Evolutionary conservation across 179 eudicot species (phyloP), one percentile per base, ranked within the genome.

Genomic region (Corrigiola litoralis): DNA sequence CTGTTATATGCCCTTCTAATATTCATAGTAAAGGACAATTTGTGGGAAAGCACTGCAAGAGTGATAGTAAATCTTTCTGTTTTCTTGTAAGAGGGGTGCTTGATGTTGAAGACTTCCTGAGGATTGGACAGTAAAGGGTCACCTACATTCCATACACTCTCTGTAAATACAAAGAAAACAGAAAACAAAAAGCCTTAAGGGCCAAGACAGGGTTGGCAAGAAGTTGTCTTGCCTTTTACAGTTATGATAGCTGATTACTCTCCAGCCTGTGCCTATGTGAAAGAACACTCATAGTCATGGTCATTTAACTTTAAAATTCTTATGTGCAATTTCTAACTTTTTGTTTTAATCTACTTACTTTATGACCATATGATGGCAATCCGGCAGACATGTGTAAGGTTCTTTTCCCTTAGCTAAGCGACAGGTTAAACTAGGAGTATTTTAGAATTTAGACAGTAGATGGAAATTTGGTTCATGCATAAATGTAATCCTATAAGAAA

Each of bases 191-290:
- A 80, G 76, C 54, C 90, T 77, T 87, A 72, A 60, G 56, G 50
- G 64, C 72, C 71, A 87, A 81, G 88, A 74, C 76, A 75, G 63
- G 80, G 76, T 76, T 67, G 75, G 77, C 72, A 71, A 72, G 59
- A 61, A 58, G 63, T 74, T 65, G 70, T 71, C 75, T 53, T 63
- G 69, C 69, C 81, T 83, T 83, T 75, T 67, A 72, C 70, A 62
- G 58, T 34, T 71, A 61, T 73, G 33, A n/a, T n/a, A n/a, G n/a
- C n/a, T n/a, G n/a, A 66, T 56, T 62, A 45, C 45, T 58, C 51
- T 45, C 56, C 66, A 65, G 52, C 56, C 67, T 70, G 47, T 61
- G 31, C 56, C 20, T 34, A n/a, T 64, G 56, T 40, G 16, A 49
- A 52, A 34, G 10, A 46, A 25, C 61, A 7, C 65, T 41, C 66